Base-by-base conservation (phyloP, 179 eudicot genomes). In the Actinidia arguta region DNA sequence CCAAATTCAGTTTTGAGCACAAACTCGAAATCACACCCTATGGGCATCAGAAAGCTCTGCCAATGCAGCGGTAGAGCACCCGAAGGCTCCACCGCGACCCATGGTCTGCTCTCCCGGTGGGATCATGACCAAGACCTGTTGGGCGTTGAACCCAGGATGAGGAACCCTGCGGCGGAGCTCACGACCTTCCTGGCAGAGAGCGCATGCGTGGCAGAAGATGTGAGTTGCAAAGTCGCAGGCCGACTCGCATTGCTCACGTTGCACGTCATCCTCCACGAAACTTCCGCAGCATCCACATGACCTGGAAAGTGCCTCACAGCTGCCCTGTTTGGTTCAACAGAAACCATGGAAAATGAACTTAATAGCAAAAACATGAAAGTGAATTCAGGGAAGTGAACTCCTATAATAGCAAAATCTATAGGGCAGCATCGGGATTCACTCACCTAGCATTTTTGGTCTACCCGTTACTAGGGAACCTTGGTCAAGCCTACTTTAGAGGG, bases 121-220 rank as follows among this genome's bases (percentile, higher is more conserved):
- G 68, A 90, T 66, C 98, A 92, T 95, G 78, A 91, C 81, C 68
- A 91, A 14, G 59, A 93, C 83, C 2, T 89, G 92, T 78, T 90
- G 94, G 39, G 89, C 88, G 80, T 90, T 89, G 78, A 92, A 91
- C 10, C 89, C 92, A 8, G 98, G 98, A 86, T 94, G 98, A 80
- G 96, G 93, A 62, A 95, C 83, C 93, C 95, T 91, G 22, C 95
- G 96, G 48, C 98, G 96, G 71, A 94, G 81, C 78, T 95, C 98
- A 64, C 98, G 92, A 51, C 93, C 98, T 88, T 94, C 98, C 88
- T 95, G 98, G 82, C 98, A 95, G 82, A 95, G 93, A 0, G 98
- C 93, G 71, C 98, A 95, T 5, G 87, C 81, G 63, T 95, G 98
- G 85, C 98, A 95, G 84, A 94, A 91, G 70, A 91, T 51, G 78